A percentile compares a stretch with the other conserved stretches of the same genome.
Conservation (phyloP, 2,329 filamentous ascomycete species). For the Alternaria hordeiaustralica region DNA sequence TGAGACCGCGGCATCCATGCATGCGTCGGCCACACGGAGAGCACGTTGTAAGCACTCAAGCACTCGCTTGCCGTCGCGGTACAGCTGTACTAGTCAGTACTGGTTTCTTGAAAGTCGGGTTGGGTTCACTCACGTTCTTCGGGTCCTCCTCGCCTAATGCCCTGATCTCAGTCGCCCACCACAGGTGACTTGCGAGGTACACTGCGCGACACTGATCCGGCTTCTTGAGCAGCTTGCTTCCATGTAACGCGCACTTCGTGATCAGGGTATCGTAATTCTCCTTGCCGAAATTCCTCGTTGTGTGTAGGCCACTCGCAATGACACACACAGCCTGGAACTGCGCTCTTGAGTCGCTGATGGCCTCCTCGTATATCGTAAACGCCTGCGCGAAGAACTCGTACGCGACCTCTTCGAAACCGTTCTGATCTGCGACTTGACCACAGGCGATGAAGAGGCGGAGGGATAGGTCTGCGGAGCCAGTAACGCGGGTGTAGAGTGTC, state of each 20-base stretch:
- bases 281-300: slow-evolving; percentile 87
- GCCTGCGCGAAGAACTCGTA: slow-evolving; percentile 99
- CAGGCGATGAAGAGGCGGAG: slow-evolving; percentile 89
- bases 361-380: slow-evolving; percentile 97
- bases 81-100: slow-evolving; percentile 62
- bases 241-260: slow-evolving; percentile 95
- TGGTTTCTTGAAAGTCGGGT: not conserved
- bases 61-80: slow-evolving; percentile 96
- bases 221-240: slow-evolving; percentile 95
- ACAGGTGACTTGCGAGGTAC: slow-evolving; percentile 93
- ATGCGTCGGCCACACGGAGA: slow-evolving; percentile 93
- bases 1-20: slow-evolving; percentile 97
- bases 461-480: slow-evolving; percentile 83
- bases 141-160: slow-evolving; percentile 81
- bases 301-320: slow-evolving; percentile 86
- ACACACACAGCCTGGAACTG: slow-evolving; percentile 98
- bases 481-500: slow-evolving; percentile 85
- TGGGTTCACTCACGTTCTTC: slow-evolving; percentile 67
- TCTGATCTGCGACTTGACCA: slow-evolving; percentile 90
- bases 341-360: slow-evolving; percentile 91
- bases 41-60: slow-evolving; percentile 95
- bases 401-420: slow-evolving; percentile 90
- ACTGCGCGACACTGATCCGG: slow-evolving; percentile 97
- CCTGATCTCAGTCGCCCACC: slow-evolving; percentile 91
- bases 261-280: slow-evolving; percentile 99